Percentiles rank a stretch among this genome's conserved stretches.
Evolutionary conservation across 192 early-diverging fungal genomes (phyloP).

Genomic region (Backusella morwellensis): DNA sequence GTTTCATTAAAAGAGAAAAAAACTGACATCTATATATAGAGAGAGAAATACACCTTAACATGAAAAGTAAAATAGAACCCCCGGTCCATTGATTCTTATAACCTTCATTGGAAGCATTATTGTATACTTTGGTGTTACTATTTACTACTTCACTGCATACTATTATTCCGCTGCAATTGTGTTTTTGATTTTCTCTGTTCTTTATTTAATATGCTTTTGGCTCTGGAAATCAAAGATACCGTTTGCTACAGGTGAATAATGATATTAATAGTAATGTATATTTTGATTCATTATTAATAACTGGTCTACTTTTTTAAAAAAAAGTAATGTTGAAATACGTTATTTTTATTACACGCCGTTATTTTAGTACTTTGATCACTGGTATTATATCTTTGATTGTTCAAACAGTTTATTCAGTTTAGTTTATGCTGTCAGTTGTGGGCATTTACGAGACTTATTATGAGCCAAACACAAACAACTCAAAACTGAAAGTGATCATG

Average conservation of each 20-base stretch:
- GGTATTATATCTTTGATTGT: conserved; percentile 74
- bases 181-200: conserved; percentile 38
- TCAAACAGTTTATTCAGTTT: conserved; percentile 56
- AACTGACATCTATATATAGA: too few relatives aligned
- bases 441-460: conserved; percentile 55
- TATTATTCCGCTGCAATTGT: conserved; percentile 45
- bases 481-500: conserved; percentile 53
- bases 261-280: background rate
- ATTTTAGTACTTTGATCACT: conserved; percentile 75
- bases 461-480: conserved; percentile 31
- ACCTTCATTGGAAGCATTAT: conserved; percentile 41
- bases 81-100: conserved; percentile 36
- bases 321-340: conserved; percentile 75
- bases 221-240: conserved; percentile 47
- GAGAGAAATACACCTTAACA: too few relatives aligned
- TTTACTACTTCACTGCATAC: conserved; percentile 38
- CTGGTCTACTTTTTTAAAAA: background rate
- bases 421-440: conserved; percentile 69
- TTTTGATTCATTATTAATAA: background rate
- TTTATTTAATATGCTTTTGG: conserved; percentile 43
- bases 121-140: conserved; percentile 39
- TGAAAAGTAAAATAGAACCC: conserved; percentile 10
- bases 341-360: conserved; percentile 69
- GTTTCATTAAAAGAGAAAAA: background rate
- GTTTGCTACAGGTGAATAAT: conserved; percentile 47